Percentiles rank a stretch among this genome's conserved stretches.
These are phyloP conservation scores for Russula ochroleuca DNA, from an alignment of 768 basidiomycete species.

Conservation along the genomic window DNA sequence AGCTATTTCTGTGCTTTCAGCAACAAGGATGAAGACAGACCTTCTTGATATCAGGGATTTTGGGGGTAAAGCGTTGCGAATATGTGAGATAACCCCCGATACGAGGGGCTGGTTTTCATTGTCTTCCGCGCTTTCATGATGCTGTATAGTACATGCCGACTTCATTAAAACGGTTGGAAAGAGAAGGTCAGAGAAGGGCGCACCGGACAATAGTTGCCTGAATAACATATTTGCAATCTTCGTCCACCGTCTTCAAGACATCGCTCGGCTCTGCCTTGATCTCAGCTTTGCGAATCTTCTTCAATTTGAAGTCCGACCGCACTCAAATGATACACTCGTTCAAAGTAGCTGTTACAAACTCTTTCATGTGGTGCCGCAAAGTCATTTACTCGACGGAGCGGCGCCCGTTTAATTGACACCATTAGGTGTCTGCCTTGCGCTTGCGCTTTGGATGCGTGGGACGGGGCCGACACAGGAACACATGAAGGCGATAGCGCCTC, in stretches of 20 bases:
- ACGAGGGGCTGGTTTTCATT: constrained; percentile 91
- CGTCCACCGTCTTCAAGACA: constrained; percentile 91
- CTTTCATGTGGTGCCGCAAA: no score
- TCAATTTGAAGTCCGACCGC: constrained; percentile 85
- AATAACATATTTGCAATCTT: constrained; percentile 94
- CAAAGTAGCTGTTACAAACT: no score
- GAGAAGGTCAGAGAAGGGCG: constrained; percentile 20
- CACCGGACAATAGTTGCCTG: constrained; percentile 90
- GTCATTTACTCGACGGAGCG: no score
- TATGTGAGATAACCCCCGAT: constrained; percentile 85
- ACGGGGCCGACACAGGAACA: no score
- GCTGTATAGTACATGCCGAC: constrained; percentile 36
- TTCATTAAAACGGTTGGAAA: constrained; percentile 9
- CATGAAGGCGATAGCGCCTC: no score
- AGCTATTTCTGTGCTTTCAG: background rate
- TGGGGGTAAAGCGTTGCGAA: constrained; percentile 86
- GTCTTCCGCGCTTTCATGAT: constrained; percentile 96
- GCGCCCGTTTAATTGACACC: no score
- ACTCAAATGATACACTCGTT: no score
- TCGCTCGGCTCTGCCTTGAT: constrained; percentile 86
- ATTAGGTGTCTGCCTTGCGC: no score
- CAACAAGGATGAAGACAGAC: constrained; percentile 35
- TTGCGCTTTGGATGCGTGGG: no score
- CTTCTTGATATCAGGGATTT: constrained; percentile 97
- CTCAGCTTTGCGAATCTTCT: constrained; percentile 93